phyloP scores from a whole-genome alignment of 208 protist species.

The Trypanosoma vivax region DNA sequence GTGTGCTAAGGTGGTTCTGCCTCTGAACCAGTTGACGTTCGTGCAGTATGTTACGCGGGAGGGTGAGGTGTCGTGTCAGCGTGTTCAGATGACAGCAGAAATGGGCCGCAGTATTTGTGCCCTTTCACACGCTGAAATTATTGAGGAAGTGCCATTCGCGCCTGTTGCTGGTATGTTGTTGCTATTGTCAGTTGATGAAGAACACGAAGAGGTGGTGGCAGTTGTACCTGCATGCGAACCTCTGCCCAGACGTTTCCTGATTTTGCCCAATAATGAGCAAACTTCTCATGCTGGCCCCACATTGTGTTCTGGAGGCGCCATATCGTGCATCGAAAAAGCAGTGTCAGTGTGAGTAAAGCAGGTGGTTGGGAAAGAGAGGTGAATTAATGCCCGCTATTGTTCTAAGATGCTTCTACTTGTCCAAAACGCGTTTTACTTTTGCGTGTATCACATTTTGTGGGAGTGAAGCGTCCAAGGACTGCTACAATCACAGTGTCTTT shows the following conservation, averaged over 20 bases:
- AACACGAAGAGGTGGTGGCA: constrained; percentile 63
- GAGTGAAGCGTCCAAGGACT: too few species aligned
- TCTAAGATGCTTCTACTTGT: too few species aligned
- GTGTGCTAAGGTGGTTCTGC: constrained; percentile 69
- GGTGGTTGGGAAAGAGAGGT: too few species aligned
- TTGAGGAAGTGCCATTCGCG: constrained; percentile 72
- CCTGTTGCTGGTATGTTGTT: constrained; percentile 60
- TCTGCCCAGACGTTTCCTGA: constrained; percentile 54
- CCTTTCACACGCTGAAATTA: constrained; percentile 67
- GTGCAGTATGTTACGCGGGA: constrained; percentile 20
- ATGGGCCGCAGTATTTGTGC: constrained; percentile 46
- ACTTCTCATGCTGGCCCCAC: too few species aligned
- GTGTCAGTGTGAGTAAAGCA: too few species aligned
- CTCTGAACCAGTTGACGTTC: constrained; percentile 42
- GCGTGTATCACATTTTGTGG: too few species aligned
- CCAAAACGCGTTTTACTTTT: too few species aligned
- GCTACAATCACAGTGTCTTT: too few species aligned
- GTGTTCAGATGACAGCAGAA: constrained; percentile 20
- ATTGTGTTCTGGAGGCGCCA: too few species aligned
- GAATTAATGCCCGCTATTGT: too few species aligned
- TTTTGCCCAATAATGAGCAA: constrained; percentile 35
- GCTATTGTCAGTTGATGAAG: constrained; percentile 59
- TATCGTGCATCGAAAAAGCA: too few species aligned
- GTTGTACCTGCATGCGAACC: constrained; percentile 54
- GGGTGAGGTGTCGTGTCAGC: constrained; percentile 13